Base-by-base conservation (phyloP, 257 asterid species). In the Solanum paucissectum region DNA sequence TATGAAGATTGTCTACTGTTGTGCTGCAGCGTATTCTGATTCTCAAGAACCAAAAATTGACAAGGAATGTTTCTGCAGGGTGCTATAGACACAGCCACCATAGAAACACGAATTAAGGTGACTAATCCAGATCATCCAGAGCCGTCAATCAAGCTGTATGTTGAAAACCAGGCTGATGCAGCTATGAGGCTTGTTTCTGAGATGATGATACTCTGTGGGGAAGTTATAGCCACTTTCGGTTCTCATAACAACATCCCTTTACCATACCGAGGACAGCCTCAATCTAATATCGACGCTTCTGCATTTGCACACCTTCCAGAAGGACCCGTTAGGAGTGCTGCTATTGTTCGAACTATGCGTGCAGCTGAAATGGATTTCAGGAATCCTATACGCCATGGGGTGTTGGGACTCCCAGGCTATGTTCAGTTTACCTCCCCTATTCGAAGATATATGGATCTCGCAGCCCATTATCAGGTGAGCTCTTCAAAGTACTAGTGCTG, bases 161-260 rank as follows among this genome's bases (percentile, higher is more conserved):
- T 96, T 88, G 98, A 94, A 92, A 94, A 96, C 88, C 99, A 97
- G 94, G 93, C 95, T 36, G 98, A 96, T 87, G 96, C 95, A 34
- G 98, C 99, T 66, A 96, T 97, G 99, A 93, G 98, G 66, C 97
- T 97, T 90, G 99, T 96, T 44, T 89, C 98, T 79, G 99, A 96
- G 93, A 94, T 97, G 98, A 97, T 97, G 99, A 96, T 97, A 88
- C 96, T 97, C 75, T 97, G 99, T 88, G 99, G 99, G 87, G 99
- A 97, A 94, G 99, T 92, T 87, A 87, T 97, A 64, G 99, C 99
- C 90, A 97, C 96, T 84, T 83, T 93, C 88, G 98, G 99, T 89
- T 93, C 96, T 89, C 55, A 87, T 29, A 94, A 97, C 90, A 93
- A 90, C 88, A 92, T 97, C 81, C 93, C 96, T 86, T 91, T 97